Base-by-base conservation (phyloP, 768 basidiomycete genomes). In the Pleurotus cornucopiae region DNA sequence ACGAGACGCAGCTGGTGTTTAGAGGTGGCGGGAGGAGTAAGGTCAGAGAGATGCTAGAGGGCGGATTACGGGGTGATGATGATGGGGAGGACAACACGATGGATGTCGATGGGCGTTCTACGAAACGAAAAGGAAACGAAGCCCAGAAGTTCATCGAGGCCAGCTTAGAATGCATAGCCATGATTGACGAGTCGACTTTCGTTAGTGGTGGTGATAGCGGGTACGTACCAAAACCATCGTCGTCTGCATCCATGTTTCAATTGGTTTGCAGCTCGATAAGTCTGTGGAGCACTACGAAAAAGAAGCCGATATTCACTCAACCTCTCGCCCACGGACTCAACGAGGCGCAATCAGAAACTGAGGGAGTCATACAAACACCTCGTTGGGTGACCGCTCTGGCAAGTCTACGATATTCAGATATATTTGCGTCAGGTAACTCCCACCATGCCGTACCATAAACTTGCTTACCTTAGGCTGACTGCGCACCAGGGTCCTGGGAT, bases 131-230 rank as follows among this genome's bases (percentile, higher is more conserved):
- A 55, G 64, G 63, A 41, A 71, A 72, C 59, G 61, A 58, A 59
- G 60, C 63, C 51, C 73, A 76, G 40, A 78, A 76, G 57, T 96
- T 87, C 62, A 74, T 94, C 6, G 97, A 98, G 68, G 96, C 94
- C 0, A 94, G 91, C 63, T 76, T 98, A 49, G 95, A 98, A 55
- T 88, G 86, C 61, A 88, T 96, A 13, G 86, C 90, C 12, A 94
- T 98, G 94, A 78, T 99, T 54, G 97, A 99, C 68, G 96, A 98
- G 72, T 82, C 82, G 34, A 91, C 87, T 5, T 95, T 98, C 67
- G 71, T 98, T 38, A 95, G 86, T 60, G 96, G 96, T 1, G 97
- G 97, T 3, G 95, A 99, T 69, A 95, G 91, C 65, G 97, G 96
- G 94, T 94, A 69, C 58, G 89, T 81, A 6, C 25, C 38, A 44